Percentiles rank a stretch among this genome's conserved stretches.
These are phyloP conservation scores for Naumovozyma baii DNA, from an alignment of 805 yeast genomes.

Conservation along the genomic window DNA sequence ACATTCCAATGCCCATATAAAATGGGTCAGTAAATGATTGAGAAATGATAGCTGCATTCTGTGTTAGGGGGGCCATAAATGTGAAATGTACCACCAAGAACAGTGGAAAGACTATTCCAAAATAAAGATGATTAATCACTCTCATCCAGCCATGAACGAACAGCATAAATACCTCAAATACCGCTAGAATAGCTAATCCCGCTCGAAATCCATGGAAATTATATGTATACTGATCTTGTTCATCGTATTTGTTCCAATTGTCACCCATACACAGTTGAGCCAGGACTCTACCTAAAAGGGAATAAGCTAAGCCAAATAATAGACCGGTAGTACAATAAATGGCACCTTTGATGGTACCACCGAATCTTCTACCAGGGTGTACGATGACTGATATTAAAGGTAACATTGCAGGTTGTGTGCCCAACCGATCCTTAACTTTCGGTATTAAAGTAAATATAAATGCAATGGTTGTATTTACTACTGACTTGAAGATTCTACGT, in stretches of 20 bases:
- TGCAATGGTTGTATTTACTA: constrained; percentile 34
- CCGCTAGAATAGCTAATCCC: constrained; percentile 36
- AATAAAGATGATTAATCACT: constrained; percentile 37
- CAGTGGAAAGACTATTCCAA: constrained; percentile 39
- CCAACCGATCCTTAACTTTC: constrained; percentile 28
- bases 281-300: constrained; percentile 34
- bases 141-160: constrained; percentile 43
- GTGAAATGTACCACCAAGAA: constrained; percentile 43
- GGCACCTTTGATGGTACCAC: constrained; percentile 38
- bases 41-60: constrained; percentile 28
- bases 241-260: constrained; percentile 22
- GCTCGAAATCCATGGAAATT: constrained; percentile 31
- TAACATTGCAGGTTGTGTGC: constrained; percentile 36
- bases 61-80: constrained; percentile 31
- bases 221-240: constrained; percentile 21
- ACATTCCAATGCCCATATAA: constrained; percentile 37
- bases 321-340: constrained; percentile 35
- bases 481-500: constrained; percentile 33
- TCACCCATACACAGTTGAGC: constrained; percentile 33
- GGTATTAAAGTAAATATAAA: constrained; percentile 35
- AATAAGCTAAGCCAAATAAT: constrained; percentile 35
- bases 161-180: constrained; percentile 38
- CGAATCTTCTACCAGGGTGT: constrained; percentile 42
- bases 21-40: constrained; percentile 36
- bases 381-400: constrained; percentile 39